phyloP scores from a whole-genome alignment of 345 rosid genomes.

The Cochlearia excelsa region DNA sequence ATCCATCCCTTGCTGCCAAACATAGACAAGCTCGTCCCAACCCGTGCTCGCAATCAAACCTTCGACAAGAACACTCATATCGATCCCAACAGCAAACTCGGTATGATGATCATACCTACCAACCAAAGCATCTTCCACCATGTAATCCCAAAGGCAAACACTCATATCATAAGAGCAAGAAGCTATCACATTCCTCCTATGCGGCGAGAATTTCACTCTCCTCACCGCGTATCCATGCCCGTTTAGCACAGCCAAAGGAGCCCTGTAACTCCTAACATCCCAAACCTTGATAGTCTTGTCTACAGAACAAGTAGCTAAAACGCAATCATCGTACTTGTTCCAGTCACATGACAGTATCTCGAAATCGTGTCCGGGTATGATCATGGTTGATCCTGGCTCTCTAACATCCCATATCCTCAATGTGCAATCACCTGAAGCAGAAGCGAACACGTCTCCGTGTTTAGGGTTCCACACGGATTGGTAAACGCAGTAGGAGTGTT shows the following conservation, averaged over 20 bases:
- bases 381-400: constrained; percentile 88
- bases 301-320: constrained; percentile 71
- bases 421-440: constrained; percentile 89
- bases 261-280: constrained; percentile 78
- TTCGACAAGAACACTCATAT: constrained; percentile 92
- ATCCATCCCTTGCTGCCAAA: constrained; percentile 94
- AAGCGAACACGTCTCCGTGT: constrained; percentile 87
- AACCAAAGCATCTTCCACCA: constrained; percentile 86
- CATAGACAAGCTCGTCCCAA: constrained; percentile 90
- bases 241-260: constrained; percentile 63
- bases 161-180: constrained; percentile 92
- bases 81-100: constrained; percentile 80
- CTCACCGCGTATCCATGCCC: constrained; percentile 87
- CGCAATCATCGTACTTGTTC: constrained; percentile 91
- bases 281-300: constrained; percentile 76
- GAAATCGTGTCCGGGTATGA: constrained; percentile 79
- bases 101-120: constrained; percentile 87
- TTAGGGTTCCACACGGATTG: constrained; percentile 82
- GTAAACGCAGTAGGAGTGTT: constrained; percentile 87
- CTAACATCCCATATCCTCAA: constrained; percentile 84
- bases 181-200: constrained; percentile 58
- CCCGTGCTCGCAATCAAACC: constrained; percentile 87
- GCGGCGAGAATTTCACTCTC: constrained; percentile 88
- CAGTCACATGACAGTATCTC: constrained; percentile 83
- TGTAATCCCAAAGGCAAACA: constrained; percentile 80